These are phyloP conservation scores for Cicer bijugum DNA, from an alignment of 306 rosid species.

Conservation along the genomic window DNA sequence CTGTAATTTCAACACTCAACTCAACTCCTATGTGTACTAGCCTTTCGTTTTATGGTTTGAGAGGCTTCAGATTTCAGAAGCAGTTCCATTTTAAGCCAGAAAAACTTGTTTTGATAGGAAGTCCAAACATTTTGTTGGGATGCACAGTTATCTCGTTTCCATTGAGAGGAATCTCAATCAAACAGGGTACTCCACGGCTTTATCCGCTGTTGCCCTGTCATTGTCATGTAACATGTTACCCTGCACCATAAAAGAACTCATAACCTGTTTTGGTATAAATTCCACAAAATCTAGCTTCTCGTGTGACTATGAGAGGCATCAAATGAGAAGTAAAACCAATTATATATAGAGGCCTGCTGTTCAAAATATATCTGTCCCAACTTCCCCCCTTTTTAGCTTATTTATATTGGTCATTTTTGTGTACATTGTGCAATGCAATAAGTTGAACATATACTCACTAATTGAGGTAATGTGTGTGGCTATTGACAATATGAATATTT, in stretches of 20 bases:
- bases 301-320: slow-evolving; percentile 19
- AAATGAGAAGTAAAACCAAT: slow-evolving; percentile 14
- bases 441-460: neutral
- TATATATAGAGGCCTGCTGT: slow-evolving; percentile 2
- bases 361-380: slow-evolving; percentile 7
- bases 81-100: neutral
- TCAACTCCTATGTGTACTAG: slow-evolving; percentile 53
- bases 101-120: neutral
- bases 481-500: slow-evolving; percentile 14
- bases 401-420: neutral
- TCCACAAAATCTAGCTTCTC: slow-evolving; percentile 15
- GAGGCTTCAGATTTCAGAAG: neutral
- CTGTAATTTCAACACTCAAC: slow-evolving; percentile 46
- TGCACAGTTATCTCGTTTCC: neutral
- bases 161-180: neutral
- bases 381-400: neutral
- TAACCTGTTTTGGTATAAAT: neutral
- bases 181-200: slow-evolving; percentile 66
- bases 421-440: neutral
- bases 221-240: slow-evolving; percentile 49
- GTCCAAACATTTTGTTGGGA: neutral
- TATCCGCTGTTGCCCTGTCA: slow-evolving; percentile 67
- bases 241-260: slow-evolving; percentile 44
- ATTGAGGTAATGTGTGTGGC: neutral
- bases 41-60: neutral